Base-by-base conservation (phyloP, 129 eudicot species). In the Daucus carota region DNA sequence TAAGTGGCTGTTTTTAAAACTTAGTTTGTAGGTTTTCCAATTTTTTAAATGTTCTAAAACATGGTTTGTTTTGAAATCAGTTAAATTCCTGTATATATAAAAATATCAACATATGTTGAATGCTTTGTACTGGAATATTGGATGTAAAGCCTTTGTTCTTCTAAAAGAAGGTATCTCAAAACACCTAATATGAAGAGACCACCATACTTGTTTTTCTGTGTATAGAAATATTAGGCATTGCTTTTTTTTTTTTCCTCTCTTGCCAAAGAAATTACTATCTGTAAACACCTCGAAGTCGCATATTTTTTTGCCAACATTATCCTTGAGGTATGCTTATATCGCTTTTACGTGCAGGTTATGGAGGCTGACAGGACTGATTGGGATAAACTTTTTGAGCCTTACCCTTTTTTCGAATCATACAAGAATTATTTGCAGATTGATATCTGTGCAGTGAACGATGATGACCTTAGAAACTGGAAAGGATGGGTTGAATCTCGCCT, bases 401-500 rank as follows among this genome's bases (percentile, higher is more conserved):
- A 77, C 69, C 89, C 90, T 28, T 94, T 91, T 80, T 91, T 94
- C 75, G 97, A 94, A 77, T 92, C 97, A 54, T 91, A 94, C 81
- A 91, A 74, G 80, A 91, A 94, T 77, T 91, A 94, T 85, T 86
- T 91, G 81, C 98, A 89, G 87, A 94, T 94, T 78, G 97, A 94
- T 57, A 86, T 91, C 29, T 83, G 81, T 77, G 93, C 98, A 66
- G 93, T 75, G 59, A 86, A 86, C 82, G 98, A 81, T 31, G 92
- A 89, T n/a, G 97, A 94, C 77, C 74, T 85, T 77, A 84, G 89
- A 82, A 89, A 81, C 47, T 94, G 98, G 98, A 94, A 91, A 83
- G 98, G 97, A 12, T 94, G 98, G 98, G 96, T 94, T 15, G 96
- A 84, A 80, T 94, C 97, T 73, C 92, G 98, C 60, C 52, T 91